These are phyloP conservation scores for Carex cristatella DNA, from an alignment of 176 grass and related monocot genomes.

Conservation along the genomic window DNA sequence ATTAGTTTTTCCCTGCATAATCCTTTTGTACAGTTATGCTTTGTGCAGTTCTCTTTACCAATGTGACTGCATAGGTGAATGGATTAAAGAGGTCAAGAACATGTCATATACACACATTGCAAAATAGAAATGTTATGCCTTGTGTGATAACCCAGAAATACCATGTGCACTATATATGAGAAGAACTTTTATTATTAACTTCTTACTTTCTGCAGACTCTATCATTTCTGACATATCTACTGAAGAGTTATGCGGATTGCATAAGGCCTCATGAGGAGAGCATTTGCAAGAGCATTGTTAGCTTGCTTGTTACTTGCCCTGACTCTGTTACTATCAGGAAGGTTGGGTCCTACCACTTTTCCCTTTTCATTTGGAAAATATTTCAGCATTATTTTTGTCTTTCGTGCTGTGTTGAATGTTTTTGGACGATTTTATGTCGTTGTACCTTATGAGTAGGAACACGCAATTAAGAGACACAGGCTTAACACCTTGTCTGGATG, in stretches of 20 bases:
- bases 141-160: background rate
- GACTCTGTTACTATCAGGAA: slow-evolving; percentile 98
- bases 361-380: background rate
- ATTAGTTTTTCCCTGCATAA: background rate
- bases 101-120: background rate
- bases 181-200: background rate
- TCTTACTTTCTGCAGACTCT: slow-evolving; percentile 54
- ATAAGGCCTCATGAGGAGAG: slow-evolving; percentile 93
- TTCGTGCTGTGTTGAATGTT: background rate
- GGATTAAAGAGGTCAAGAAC: background rate
- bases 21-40: background rate
- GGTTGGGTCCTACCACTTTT: slow-evolving; percentile 31
- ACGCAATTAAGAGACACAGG: background rate
- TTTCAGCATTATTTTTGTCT: background rate
- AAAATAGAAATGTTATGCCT: background rate
- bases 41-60: background rate
- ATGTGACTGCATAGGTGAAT: background rate
- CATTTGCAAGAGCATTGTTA: slow-evolving; percentile 99
- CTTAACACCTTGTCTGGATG: background rate
- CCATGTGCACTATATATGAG: background rate
- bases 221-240: slow-evolving; percentile 84
- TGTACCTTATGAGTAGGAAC: background rate
- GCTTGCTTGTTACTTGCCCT: slow-evolving; percentile 94
- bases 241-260: slow-evolving; percentile 94
- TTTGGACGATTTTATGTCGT: background rate